Base-by-base conservation (phyloP, 257 asterid species). In the Mitragyna speciosa region DNA sequence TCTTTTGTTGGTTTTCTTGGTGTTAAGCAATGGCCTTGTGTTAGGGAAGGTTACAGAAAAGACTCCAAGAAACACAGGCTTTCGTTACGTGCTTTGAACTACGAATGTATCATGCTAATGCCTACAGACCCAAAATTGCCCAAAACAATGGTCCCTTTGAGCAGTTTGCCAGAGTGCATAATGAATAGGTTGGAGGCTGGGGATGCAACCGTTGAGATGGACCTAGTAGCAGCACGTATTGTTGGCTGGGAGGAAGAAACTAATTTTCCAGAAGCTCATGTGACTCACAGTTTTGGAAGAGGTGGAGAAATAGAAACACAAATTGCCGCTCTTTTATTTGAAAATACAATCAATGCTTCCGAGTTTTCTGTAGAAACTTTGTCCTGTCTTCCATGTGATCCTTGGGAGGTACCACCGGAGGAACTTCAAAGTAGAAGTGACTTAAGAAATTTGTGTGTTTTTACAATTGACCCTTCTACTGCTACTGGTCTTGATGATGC, bases 401-500 rank as follows among this genome's bases (percentile, higher is more conserved):
- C 97, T n/a, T 90, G 93, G 97, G 85, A 82, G 84, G 59, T 93
- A 67, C 97, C 99, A 7, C 81, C 15, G 22, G 88, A 91, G 82
- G 99, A 92, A 81, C 58, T 87, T 72, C 61, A 83, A 45, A 76
- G 82, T 73, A 84, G 99, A 86, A 86, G 78, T 78, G 98, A 93
- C 71, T 69, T 95, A 39, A 89, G 97, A 83, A 81, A 91, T 73
- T 73, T 79, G 81, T 93, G 98, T 71, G 76, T 92, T 72, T 93
- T 95, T 79, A 91, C 98, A 28, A 88, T 95, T 58, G 99, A 95
- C 84, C 99, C 99, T 79, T 81, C 87, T 2, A 89, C 84, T 74
- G 97, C 98, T 79, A 87, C 87, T n/a, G 97, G 93, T 83, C 95
- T 93, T 71, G 98, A 95, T 84, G 99, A 95, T 89, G 98, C 99